phyloP scores from a whole-genome alignment of 2,329 filamentous ascomycete species.

The Diplodia scrobiculata region DNA sequence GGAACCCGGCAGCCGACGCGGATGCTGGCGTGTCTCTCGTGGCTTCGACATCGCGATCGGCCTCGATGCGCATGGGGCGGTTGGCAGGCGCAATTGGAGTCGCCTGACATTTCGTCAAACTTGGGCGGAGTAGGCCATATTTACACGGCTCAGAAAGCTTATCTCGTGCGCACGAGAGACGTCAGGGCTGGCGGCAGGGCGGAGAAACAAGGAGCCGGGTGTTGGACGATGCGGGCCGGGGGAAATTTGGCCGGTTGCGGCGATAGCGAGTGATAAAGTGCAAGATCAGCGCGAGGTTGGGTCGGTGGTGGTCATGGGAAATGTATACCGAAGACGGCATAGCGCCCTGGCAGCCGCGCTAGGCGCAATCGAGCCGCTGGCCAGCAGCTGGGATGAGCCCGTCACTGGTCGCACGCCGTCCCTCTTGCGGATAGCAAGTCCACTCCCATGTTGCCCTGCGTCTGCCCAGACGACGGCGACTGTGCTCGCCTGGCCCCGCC shows the following conservation, averaged over 20 bases:
- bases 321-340: constrained; percentile 26
- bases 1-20: too few species aligned
- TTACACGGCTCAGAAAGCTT: constrained; percentile 13
- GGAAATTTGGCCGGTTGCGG: constrained; percentile 26
- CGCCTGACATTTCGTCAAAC: constrained; percentile 7
- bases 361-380: constrained; percentile 21
- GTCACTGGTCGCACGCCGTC: constrained; percentile 19
- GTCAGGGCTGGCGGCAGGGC: neutral
- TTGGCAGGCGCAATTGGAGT: neutral
- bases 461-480: neutral
- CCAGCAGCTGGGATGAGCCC: constrained; percentile 3
- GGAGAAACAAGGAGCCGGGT: neutral
- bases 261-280: constrained; percentile 25
- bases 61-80: too few species aligned
- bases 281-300: constrained; percentile 7
- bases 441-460: constrained; percentile 19
- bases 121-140: constrained; percentile 19
- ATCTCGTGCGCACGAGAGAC: neutral
- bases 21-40: too few species aligned
- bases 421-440: constrained; percentile 29
- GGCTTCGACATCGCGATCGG: too few species aligned
- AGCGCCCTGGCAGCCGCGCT: neutral
- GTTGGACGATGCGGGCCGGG: constrained; percentile 2
- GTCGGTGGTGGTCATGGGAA: constrained; percentile 13
- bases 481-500: neutral